Evolutionary conservation across 2,329 filamentous ascomycete genomes (phyloP).

Genomic region (Aspergillus quadrilineatus): DNA sequence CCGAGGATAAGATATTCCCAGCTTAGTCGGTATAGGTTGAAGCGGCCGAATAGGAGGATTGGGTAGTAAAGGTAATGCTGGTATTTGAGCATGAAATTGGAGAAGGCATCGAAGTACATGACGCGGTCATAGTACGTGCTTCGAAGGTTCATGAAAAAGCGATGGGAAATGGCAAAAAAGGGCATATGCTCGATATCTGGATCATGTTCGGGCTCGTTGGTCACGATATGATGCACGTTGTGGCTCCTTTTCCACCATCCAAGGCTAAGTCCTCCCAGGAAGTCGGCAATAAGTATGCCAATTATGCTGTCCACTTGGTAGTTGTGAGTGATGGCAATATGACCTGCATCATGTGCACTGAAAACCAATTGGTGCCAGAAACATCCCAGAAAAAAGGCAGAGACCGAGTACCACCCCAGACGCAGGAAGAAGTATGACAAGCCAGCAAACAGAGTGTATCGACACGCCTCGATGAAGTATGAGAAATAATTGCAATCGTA

Average conservation of each 20-base stretch:
- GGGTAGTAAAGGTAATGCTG: constrained; percentile 84
- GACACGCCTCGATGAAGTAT: constrained; percentile 71
- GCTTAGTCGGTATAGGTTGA: constrained; percentile 81
- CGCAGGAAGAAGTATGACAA: constrained; percentile 62
- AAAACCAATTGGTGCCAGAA: constrained; percentile 97
- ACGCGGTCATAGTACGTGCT: constrained; percentile 82
- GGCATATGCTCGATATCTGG: constrained; percentile 92
- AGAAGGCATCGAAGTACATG: constrained; percentile 74
- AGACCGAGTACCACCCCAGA: constrained; percentile 65
- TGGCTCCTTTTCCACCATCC: constrained; percentile 98
- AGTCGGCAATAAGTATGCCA: constrained; percentile 87
- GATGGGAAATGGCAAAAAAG: constrained; percentile 82
- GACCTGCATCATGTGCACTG: constrained; percentile 88
- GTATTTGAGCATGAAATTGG: constrained; percentile 67
- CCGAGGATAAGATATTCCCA: constrained; percentile 73
- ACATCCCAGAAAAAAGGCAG: constrained; percentile 72
- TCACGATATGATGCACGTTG: constrained; percentile 95
- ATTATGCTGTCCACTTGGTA: constrained; percentile 81
- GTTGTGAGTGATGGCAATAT: constrained; percentile 95
- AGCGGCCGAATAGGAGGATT: constrained; percentile 74
- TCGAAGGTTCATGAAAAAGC: constrained; percentile 69
- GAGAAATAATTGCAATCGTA: constrained; percentile 81
- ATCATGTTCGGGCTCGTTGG: constrained; percentile 92
- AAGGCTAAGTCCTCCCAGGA: constrained; percentile 80
- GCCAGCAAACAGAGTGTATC: constrained; percentile 68